phyloP scores from a whole-genome alignment of 768 basidiomycete genomes.

The Phanerodontia chrysosporium region DNA sequence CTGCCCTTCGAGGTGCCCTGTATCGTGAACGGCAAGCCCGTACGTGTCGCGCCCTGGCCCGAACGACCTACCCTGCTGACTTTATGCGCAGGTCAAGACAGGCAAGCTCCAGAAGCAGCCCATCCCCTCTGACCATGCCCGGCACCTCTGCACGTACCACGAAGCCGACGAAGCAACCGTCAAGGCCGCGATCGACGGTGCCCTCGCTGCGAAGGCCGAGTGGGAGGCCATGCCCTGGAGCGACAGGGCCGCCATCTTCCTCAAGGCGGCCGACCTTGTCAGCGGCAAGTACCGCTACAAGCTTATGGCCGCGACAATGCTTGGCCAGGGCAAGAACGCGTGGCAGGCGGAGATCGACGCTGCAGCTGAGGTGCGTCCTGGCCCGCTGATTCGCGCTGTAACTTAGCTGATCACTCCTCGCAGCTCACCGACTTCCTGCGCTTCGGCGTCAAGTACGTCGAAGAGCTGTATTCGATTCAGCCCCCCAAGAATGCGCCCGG shows the following conservation, averaged over 20 bases:
- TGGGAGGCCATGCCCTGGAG: constrained; percentile 98
- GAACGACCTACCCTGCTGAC: not conserved
- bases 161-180: constrained; percentile 80
- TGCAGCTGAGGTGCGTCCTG: constrained; percentile 79
- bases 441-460: constrained; percentile 95
- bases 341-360: constrained; percentile 99
- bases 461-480: constrained; percentile 90
- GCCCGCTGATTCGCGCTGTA: not conserved
- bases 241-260: constrained; percentile 95
- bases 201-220: constrained; percentile 76
- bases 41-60: constrained; percentile 23
- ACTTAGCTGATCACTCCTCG: not conserved
- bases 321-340: constrained; percentile 97
- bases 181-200: constrained; percentile 76
- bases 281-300: constrained; percentile 95
- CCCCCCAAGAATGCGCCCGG: constrained; percentile 83
- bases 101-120: constrained; percentile 75
- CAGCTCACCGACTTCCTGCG: constrained; percentile 90
- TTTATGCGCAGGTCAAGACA: constrained; percentile 65
- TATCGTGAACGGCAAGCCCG: constrained; percentile 85
- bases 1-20: constrained; percentile 92
- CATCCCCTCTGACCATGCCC: constrained; percentile 83
- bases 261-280: constrained; percentile 95
- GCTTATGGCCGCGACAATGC: constrained; percentile 92
- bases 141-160: constrained; percentile 80